These are phyloP conservation scores for Plenodomus tracheiphilus DNA, from an alignment of 2,329 filamentous ascomycete genomes.

Conservation along the genomic window DNA sequence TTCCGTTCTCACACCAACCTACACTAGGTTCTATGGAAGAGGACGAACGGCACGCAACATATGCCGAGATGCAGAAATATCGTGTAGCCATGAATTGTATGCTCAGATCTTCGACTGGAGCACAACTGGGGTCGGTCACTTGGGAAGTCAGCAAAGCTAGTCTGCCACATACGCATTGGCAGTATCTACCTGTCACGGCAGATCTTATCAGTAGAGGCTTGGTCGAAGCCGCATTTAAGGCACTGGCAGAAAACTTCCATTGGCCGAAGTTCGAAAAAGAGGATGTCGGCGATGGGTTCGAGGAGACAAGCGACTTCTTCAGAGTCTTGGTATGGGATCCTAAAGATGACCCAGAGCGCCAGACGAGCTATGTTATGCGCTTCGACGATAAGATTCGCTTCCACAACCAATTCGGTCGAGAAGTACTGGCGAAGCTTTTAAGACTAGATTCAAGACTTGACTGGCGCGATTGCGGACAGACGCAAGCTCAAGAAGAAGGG, in stretches of 20 bases:
- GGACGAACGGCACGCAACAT: slow-evolving; percentile 62
- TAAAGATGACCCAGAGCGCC: slow-evolving; percentile 57
- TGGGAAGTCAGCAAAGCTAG: slow-evolving; percentile 86
- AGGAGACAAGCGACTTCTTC: slow-evolving; percentile 67
- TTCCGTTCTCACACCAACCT: slow-evolving; percentile 80
- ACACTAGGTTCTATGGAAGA: slow-evolving; percentile 71
- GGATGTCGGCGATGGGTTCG: slow-evolving; percentile 47
- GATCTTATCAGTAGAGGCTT: slow-evolving; percentile 71
- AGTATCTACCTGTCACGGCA: slow-evolving; percentile 77
- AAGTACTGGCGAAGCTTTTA: slow-evolving; percentile 85
- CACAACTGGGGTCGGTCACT: slow-evolving; percentile 77
- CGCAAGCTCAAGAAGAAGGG: slow-evolving; percentile 72
- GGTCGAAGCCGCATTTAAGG: slow-evolving; percentile 85
- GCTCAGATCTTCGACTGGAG: slow-evolving; percentile 57
- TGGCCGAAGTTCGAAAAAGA: slow-evolving; percentile 58
- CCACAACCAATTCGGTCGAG: slow-evolving; percentile 86
- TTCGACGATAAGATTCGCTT: slow-evolving; percentile 75
- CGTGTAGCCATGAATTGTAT: slow-evolving; percentile 77
- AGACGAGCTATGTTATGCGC: slow-evolving; percentile 73
- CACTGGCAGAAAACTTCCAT: slow-evolving; percentile 77
- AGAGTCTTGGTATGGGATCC: slow-evolving; percentile 76
- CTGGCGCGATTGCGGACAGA: slow-evolving; percentile 85
- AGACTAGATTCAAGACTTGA: slow-evolving; percentile 75
- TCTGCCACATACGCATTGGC: slow-evolving; percentile 92
- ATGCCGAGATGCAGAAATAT: slow-evolving; percentile 82